Conservation (phyloP, 2,329 filamentous ascomycete genomes). For the Sporothrix luriei region DNA sequence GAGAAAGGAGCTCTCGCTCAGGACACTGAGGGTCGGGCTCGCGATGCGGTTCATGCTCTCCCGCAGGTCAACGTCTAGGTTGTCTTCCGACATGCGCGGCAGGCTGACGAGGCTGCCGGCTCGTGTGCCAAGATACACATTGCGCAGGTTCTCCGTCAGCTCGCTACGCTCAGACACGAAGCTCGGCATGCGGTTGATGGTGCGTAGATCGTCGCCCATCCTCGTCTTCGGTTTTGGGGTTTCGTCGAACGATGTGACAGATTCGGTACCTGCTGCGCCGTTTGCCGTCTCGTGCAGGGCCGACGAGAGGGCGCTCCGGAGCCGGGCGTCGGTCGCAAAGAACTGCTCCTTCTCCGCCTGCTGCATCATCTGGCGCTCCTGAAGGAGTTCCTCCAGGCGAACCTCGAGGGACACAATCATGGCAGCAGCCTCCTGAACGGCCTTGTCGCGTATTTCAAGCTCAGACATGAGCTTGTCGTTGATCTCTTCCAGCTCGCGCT, state of each 20-base stretch:
- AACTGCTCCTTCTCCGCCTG: slow-evolving; percentile 49
- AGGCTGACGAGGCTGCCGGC: slow-evolving; percentile 54
- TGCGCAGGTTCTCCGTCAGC: slow-evolving; percentile 63
- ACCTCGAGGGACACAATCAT: slow-evolving; percentile 69
- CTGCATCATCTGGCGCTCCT: slow-evolving; percentile 58
- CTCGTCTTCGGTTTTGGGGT: slow-evolving; percentile 38
- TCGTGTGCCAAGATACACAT: slow-evolving; percentile 57
- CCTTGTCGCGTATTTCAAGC: slow-evolving; percentile 68
- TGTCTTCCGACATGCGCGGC: slow-evolving; percentile 51
- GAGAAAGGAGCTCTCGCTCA: slow-evolving; percentile 68
- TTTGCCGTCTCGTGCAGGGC: slow-evolving; percentile 27
- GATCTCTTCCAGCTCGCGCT: slow-evolving; percentile 61
- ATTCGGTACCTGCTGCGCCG: neutral
- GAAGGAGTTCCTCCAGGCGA: slow-evolving; percentile 56
- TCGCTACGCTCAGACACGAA: slow-evolving; percentile 64
- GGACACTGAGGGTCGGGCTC: slow-evolving; percentile 64
- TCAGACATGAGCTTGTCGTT: slow-evolving; percentile 62
- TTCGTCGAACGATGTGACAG: slow-evolving; percentile 22
- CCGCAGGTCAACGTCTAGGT: slow-evolving; percentile 40
- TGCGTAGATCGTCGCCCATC: slow-evolving; percentile 44
- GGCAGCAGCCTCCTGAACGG: slow-evolving; percentile 68
- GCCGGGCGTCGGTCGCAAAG: slow-evolving; percentile 41
- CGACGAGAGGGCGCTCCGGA: slow-evolving; percentile 35
- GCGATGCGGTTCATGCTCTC: slow-evolving; percentile 49
- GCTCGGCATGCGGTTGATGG: slow-evolving; percentile 62